These are phyloP conservation scores for Lichtheimia ramosa DNA, from an alignment of 371 early-diverging fungal genomes.

Conservation along the genomic window DNA sequence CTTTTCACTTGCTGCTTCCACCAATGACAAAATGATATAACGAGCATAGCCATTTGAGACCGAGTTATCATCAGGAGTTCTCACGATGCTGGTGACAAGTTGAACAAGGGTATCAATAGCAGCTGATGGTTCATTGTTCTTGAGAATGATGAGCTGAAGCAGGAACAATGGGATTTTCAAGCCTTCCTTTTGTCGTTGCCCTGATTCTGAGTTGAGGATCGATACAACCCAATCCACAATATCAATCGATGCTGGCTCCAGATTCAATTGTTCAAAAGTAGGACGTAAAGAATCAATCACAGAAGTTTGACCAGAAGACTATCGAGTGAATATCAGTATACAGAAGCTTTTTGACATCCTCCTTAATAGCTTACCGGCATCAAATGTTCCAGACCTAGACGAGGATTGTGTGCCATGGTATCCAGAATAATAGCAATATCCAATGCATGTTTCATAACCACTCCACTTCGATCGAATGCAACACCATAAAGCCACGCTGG, in stretches of 20 bases:
- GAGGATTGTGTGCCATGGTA: slow-evolving; percentile 35
- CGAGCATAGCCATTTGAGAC: background rate
- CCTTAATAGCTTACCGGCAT: slow-evolving; percentile 28
- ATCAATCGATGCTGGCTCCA: slow-evolving; percentile 39
- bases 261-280: slow-evolving; percentile 33
- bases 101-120: slow-evolving; percentile 33
- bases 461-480: slow-evolving; percentile 33
- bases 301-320: slow-evolving; percentile 37
- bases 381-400: slow-evolving; percentile 22
- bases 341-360: background rate
- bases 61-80: slow-evolving; percentile 9
- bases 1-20: slow-evolving; percentile 34
- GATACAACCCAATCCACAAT: slow-evolving; percentile 35
- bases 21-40: slow-evolving; percentile 29
- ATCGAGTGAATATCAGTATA: background rate
- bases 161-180: slow-evolving; percentile 40
- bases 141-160: slow-evolving; percentile 25
- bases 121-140: slow-evolving; percentile 13
- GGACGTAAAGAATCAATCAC: slow-evolving; percentile 34
- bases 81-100: slow-evolving; percentile 28
- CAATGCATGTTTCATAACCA: slow-evolving; percentile 44
- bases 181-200: slow-evolving; percentile 18
- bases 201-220: slow-evolving; percentile 9
- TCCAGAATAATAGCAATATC: slow-evolving; percentile 45
- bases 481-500: slow-evolving; percentile 37